phyloP scores from a whole-genome alignment of 1,284 basidiomycete genomes.

The Pyrrhoderma lamaoense region DNA sequence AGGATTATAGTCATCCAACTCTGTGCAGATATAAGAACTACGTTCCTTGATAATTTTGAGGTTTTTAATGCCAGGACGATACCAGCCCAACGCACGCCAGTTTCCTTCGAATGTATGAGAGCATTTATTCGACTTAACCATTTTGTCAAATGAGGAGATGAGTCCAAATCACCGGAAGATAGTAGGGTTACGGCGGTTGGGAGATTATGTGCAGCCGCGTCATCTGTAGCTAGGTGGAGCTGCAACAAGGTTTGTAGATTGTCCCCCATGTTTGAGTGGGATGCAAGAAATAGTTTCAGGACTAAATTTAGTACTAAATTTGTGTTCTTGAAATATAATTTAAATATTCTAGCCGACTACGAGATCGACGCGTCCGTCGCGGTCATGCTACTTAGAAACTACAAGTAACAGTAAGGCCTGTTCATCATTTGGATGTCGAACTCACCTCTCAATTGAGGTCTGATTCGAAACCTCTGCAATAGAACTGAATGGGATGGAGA shows the following conservation, averaged over 20 bases:
- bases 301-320: too few species aligned
- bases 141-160: slow-evolving; percentile 61
- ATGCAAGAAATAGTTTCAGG: too few species aligned
- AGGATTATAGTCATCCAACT: slow-evolving; percentile 59
- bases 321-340: too few species aligned
- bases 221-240: slow-evolving; percentile 61
- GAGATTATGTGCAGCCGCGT: slow-evolving; percentile 47
- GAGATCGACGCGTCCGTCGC: background rate
- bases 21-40: slow-evolving; percentile 64
- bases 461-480: too few species aligned
- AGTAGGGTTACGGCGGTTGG: slow-evolving; percentile 51
- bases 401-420: too few species aligned
- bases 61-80: slow-evolving; percentile 63
- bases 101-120: slow-evolving; percentile 64
- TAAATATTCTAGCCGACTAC: background rate
- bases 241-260: slow-evolving; percentile 61
- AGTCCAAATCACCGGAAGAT: slow-evolving; percentile 40
- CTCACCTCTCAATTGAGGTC: too few species aligned
- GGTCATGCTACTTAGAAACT: too few species aligned
- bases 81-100: slow-evolving; percentile 67
- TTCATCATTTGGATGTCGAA: too few species aligned
- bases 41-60: slow-evolving; percentile 42
- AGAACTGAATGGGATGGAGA: background rate
- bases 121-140: slow-evolving; percentile 65
- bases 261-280: too few species aligned